Base-by-base conservation (phyloP, 257 asterid species). In the Solanum pimpinellifolium region DNA sequence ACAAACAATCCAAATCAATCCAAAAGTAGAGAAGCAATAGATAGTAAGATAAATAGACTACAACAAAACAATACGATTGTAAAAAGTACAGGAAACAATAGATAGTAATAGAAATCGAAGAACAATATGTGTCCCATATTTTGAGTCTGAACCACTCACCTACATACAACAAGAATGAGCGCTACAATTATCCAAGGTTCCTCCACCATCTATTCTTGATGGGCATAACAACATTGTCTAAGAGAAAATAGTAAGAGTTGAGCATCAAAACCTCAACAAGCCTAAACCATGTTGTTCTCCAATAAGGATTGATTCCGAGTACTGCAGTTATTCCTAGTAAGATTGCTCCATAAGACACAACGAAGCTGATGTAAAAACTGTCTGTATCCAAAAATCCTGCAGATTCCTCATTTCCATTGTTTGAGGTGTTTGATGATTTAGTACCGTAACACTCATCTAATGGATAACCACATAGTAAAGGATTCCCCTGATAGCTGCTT, bases 401-500 rank as follows among this genome's bases (percentile, higher is more conserved):
- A 12, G 41, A 46, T 11, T 86, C 88, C 9, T 86, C 66, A 2
- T 31, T 76, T 35, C 42, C 88, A 86, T 39, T 52, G 20, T 75
- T 20, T 21, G 87, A 10, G 21, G 44, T n/a, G 37, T 81, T 37
- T 60, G 41, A 31, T 44, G 44, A 8, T 86, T 21, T 74, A 27
- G 44, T 13, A 33, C 29, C 3, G 27, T 9, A 56, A 5, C 88
- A 56, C 3, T 33, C 18, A 7, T 29, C 49, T 49, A 86, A 76
- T 35, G 85, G 85, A 56, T 21, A 49, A 14, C 76, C 88, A 86
- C 85, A 76, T 75, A 86, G 85, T 6, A 74, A 31, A 39, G 66
- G 85, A 75, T 86, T 86, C 47, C 78, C 88, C 65, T 76, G 35
- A 27, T 86, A 86, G 77, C 88, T 86, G 23, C 77, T 65, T 56